Evolutionary conservation across 108 stramenopile genomes (phyloP).

Genomic region (Fragilariopsis cylindrus): DNA sequence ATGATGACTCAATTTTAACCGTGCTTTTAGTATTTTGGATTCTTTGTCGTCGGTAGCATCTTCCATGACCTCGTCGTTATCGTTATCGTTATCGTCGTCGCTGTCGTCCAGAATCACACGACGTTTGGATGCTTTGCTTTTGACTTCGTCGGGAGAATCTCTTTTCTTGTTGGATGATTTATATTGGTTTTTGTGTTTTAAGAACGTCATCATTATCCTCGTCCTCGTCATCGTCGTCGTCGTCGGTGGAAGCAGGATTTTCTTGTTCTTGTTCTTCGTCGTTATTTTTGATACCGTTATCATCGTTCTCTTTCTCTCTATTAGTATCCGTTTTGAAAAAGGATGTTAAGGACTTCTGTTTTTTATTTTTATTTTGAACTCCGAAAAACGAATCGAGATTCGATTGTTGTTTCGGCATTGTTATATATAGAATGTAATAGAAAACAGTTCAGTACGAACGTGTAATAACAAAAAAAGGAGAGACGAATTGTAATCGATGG

Average conservation of each 20-base stretch:
- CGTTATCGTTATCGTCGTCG: constrained; percentile 30
- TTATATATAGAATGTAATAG: too few species aligned
- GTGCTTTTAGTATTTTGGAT: not conserved
- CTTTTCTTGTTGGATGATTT: constrained; percentile 9
- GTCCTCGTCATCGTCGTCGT: constrained; percentile 9
- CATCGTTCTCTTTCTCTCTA: constrained; percentile 5
- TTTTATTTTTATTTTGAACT: constrained; percentile 30
- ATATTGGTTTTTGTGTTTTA: constrained; percentile 6
- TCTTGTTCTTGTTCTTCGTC: not conserved
- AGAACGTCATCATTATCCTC: not conserved
- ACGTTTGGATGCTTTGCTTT: not conserved
- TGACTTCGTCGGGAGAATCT: constrained; percentile 16
- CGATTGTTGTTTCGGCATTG: constrained; percentile 38
- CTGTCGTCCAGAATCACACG: constrained; percentile 19
- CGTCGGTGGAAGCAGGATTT: not conserved
- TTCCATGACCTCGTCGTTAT: constrained; percentile 12
- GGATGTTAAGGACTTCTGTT: constrained; percentile 43
- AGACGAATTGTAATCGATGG: too few species aligned
- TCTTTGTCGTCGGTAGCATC: not conserved
- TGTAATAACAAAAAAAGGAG: too few species aligned
- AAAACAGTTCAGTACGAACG: too few species aligned
- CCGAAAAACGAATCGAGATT: constrained; percentile 60
- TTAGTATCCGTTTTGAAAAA: constrained; percentile 21
- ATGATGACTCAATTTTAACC: not conserved
- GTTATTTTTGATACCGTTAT: constrained; percentile 12